Percentiles rank a stretch among this genome's conserved stretches.
phyloP scores from a whole-genome alignment of 768 basidiomycete species.

The Tulasnella sp. region DNA sequence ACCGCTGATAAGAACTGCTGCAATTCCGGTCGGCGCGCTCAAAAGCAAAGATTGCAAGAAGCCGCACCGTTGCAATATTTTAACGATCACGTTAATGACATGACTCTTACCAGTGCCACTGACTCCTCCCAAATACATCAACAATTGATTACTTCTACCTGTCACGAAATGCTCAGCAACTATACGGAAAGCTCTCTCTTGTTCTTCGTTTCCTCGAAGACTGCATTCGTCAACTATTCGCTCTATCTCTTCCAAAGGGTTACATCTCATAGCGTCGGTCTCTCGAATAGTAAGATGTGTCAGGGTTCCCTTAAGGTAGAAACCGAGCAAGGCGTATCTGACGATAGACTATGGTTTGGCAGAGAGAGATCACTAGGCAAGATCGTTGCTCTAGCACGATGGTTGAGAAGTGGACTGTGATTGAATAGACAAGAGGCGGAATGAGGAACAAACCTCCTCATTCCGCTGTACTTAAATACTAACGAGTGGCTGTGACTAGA shows the following conservation, averaged over 20 bases:
- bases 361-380: no score
- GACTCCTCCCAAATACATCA: conserved; percentile 18
- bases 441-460: no score
- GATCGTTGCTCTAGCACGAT: no score
- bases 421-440: no score
- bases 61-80: neutral
- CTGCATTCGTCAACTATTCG: neutral
- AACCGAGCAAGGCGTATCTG: no score
- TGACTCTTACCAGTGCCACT: conserved; percentile 23
- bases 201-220: neutral
- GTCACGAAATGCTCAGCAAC: neutral
- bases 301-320: no score
- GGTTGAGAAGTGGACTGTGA: no score
- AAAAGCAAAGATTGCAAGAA: neutral
- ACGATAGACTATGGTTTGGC: no score
- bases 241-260: neutral
- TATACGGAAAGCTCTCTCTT: neutral
- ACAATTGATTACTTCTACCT: neutral
- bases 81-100: conserved; percentile 18
- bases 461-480: no score
- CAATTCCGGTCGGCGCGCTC: conserved; percentile 17
- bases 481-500: no score
- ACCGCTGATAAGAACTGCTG: conserved; percentile 16
- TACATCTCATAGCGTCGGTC: no score
- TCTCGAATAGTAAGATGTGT: no score